Evolutionary conservation across 2,329 filamentous ascomycete species (phyloP).

Genomic region (Pseudogymnoascus pannorum): DNA sequence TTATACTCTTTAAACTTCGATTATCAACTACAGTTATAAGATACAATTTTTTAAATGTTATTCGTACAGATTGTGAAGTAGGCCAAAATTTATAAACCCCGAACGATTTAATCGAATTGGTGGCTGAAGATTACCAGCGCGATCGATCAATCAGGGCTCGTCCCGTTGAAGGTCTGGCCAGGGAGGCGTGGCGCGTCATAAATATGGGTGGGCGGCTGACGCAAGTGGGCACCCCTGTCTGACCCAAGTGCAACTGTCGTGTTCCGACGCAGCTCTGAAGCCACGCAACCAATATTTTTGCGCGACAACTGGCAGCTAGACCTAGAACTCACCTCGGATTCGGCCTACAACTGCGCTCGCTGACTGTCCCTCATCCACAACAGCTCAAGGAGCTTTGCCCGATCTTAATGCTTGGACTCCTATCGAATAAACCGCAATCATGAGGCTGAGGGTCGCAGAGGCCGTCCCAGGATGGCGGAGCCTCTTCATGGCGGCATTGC

Average conservation of each 20-base stretch:
- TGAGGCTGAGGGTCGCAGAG: slow-evolving; percentile 26
- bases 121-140: neutral
- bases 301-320: neutral
- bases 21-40: neutral
- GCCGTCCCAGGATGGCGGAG: slow-evolving; percentile 24
- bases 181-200: neutral
- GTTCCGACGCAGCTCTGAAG: slow-evolving; percentile 6
- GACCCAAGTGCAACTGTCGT: neutral
- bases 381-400: slow-evolving; percentile 10
- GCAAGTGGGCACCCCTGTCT: slow-evolving; percentile 5
- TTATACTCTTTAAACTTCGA: neutral
- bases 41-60: neutral
- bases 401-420: slow-evolving; percentile 27
- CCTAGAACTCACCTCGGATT: neutral
- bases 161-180: slow-evolving; percentile 3
- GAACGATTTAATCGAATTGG: neutral
- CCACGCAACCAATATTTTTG: slow-evolving; percentile 8
- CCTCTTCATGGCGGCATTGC: slow-evolving; percentile 24
- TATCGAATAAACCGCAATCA: slow-evolving; percentile 22
- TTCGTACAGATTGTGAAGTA: neutral
- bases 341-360: neutral
- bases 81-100: neutral
- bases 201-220: slow-evolving; percentile 4
- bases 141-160: neutral
- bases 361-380: neutral